phyloP scores from a whole-genome alignment of 495 filamentous ascomycete genomes.

The Hypoxylon cercidicola region DNA sequence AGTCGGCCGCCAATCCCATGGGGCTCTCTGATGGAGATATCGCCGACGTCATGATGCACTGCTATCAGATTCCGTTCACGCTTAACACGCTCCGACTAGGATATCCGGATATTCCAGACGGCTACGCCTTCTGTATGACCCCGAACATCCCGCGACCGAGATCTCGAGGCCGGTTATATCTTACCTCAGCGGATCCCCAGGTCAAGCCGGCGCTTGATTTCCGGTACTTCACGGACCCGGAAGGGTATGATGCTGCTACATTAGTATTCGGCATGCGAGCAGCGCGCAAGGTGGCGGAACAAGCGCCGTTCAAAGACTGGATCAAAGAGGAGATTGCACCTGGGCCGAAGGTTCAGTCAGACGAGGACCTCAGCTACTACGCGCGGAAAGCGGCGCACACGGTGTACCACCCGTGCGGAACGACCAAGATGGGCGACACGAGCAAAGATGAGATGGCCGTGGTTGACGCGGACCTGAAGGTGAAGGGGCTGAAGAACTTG shows the following conservation, averaged over 20 bases:
- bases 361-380: constrained; percentile 79
- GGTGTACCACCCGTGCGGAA: constrained; percentile 87
- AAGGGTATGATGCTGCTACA: constrained; percentile 84
- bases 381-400: constrained; percentile 80
- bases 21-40: constrained; percentile 68
- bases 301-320: constrained; percentile 80
- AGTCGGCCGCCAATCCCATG: constrained; percentile 55
- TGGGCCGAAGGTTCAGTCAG: constrained; percentile 71
- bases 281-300: constrained; percentile 74
- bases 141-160: constrained; percentile 87
- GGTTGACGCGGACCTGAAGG: constrained; percentile 64
- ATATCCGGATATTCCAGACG: constrained; percentile 69
- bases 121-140: constrained; percentile 90
- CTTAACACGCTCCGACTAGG: constrained; percentile 77
- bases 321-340: constrained; percentile 83
- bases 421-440: constrained; percentile 85
- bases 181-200: constrained; percentile 74
- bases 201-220: constrained; percentile 87
- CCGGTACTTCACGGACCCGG: constrained; percentile 86
- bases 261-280: constrained; percentile 80
- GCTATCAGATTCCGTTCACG: constrained; percentile 87
- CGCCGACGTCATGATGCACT: constrained; percentile 90
- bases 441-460: constrained; percentile 70
- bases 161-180: constrained; percentile 76
- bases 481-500: constrained; percentile 63